A percentile compares a stretch with the other conserved stretches of the same genome.
phyloP scores from a whole-genome alignment of 208 protist genomes.

The Naegleria gruberi region DNA sequence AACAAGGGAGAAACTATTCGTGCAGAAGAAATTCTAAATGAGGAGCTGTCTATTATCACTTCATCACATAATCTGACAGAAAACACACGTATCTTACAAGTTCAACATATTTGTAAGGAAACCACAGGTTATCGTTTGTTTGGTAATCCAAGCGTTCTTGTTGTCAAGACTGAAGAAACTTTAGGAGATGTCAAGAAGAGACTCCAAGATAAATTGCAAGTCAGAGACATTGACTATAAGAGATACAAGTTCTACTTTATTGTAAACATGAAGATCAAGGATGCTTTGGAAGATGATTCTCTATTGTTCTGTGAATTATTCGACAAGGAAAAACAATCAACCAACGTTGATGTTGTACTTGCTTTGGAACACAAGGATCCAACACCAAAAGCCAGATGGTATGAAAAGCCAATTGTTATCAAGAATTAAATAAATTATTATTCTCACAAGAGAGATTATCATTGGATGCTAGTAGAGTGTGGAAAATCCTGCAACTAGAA shows the following conservation, averaged over 20 bases:
- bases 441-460: too few relatives aligned
- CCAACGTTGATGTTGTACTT: neutral
- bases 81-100: neutral
- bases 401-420: conserved; percentile 11
- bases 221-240: conserved; percentile 2
- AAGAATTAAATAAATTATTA: conserved; percentile 20
- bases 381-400: neutral
- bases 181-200: neutral
- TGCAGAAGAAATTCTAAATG: neutral
- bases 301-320: neutral
- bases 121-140: neutral
- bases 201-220: neutral
- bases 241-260: neutral
- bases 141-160: conserved; percentile 2
- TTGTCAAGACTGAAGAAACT: neutral
- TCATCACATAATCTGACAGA: neutral
- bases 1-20: neutral
- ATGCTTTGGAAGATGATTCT: neutral
- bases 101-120: conserved; percentile 4
- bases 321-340: too few relatives aligned
- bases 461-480: too few relatives aligned
- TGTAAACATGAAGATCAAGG: too few relatives aligned
- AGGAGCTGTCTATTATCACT: too few relatives aligned
- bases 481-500: too few relatives aligned
- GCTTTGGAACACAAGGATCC: conserved; percentile 18